Conservation (phyloP, 2,329 filamentous ascomycete species). For the Cadophora sp. region DNA sequence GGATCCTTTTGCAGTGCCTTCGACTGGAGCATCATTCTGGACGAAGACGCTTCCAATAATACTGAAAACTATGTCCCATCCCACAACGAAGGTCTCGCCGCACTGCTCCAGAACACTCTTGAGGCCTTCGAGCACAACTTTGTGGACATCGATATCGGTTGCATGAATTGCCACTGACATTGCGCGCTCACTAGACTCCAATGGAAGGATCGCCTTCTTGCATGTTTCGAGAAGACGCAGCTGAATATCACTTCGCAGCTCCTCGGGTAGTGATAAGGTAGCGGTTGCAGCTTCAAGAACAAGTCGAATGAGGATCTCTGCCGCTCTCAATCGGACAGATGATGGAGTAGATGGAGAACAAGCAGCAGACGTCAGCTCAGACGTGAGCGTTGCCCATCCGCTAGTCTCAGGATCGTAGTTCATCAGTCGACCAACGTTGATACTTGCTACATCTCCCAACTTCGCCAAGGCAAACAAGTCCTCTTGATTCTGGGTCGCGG, state of each 20-base stretch:
- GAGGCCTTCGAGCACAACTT: constrained; percentile 78
- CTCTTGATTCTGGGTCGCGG: constrained; percentile 62
- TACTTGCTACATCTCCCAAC: constrained; percentile 72
- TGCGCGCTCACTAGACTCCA: constrained; percentile 61
- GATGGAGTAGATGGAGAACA: constrained; percentile 55
- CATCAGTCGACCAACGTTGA: constrained; percentile 78
- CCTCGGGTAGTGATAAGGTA: constrained; percentile 58
- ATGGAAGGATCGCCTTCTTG: constrained; percentile 62
- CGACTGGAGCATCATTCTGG: constrained; percentile 39
- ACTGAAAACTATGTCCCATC: constrained; percentile 86
- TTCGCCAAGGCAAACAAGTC: constrained; percentile 75
- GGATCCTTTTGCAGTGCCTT: constrained; percentile 28
- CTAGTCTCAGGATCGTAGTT: constrained; percentile 69
- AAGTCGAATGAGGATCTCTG: constrained; percentile 67
- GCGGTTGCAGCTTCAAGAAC: constrained; percentile 63
- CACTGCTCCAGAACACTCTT: constrained; percentile 86
- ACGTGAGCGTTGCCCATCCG: constrained; percentile 75
- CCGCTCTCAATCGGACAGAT: constrained; percentile 64
- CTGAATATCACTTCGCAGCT: constrained; percentile 67
- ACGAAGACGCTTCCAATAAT: constrained; percentile 85
- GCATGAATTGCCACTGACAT: constrained; percentile 63
- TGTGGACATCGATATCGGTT: constrained; percentile 80
- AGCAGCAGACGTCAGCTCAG: constrained; percentile 59
- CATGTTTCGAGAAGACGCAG: constrained; percentile 73
- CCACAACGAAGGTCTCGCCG: constrained; percentile 81